These are phyloP conservation scores for Kokia cookei DNA, from an alignment of 441 rosid species.

Conservation along the genomic window DNA sequence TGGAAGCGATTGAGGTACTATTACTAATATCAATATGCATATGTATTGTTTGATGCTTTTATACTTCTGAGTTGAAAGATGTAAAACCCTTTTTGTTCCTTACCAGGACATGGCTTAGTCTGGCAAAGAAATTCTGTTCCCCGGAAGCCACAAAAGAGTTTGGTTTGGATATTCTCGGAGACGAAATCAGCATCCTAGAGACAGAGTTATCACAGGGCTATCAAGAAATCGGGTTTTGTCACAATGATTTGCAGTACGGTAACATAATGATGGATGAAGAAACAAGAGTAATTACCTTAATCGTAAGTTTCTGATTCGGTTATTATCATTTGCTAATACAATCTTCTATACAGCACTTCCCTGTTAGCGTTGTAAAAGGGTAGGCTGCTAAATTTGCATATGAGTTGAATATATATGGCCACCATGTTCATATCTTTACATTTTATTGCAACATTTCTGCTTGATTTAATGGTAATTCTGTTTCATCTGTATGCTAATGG, in stretches of 20 bases:
- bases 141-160: slow-evolving; percentile 43
- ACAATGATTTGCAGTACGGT: slow-evolving; percentile 93
- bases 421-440: background rate
- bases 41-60: background rate
- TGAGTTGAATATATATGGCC: background rate
- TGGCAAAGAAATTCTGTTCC: slow-evolving; percentile 54
- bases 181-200: slow-evolving; percentile 55
- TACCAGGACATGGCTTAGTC: slow-evolving; percentile 53
- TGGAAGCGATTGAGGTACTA: slow-evolving; percentile 78
- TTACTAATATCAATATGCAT: background rate
- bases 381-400: background rate
- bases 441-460: background rate
- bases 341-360: background rate
- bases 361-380: background rate
- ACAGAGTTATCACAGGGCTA: slow-evolving; percentile 32
- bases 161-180: slow-evolving; percentile 43
- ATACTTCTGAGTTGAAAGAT: background rate
- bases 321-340: background rate
- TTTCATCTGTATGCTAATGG: background rate
- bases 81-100: background rate
- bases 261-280: slow-evolving; percentile 93
- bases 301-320: slow-evolving; percentile 41
- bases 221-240: slow-evolving; percentile 81
- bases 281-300: slow-evolving; percentile 62
- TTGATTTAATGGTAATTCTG: background rate